phyloP scores from a whole-genome alignment of 176 grass and related monocot species.

The Eleusine coracana region DNA sequence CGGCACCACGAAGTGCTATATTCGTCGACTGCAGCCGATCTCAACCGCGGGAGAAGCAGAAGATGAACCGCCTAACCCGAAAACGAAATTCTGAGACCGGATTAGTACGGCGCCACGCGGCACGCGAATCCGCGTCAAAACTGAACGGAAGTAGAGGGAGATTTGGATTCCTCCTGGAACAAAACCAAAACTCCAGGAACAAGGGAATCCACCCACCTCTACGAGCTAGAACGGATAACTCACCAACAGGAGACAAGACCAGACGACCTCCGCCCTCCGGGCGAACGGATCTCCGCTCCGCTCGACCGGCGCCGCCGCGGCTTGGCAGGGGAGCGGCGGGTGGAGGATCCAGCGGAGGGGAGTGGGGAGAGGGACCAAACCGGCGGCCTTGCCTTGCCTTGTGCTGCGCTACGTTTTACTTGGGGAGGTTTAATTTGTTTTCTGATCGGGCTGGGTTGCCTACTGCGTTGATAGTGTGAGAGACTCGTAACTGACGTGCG shows the following conservation, averaged over 20 bases:
- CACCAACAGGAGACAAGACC: not conserved
- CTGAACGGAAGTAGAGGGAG: not conserved
- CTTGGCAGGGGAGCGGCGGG: not conserved
- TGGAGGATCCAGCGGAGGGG: conserved; percentile 32
- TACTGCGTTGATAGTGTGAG: conserved; percentile 10
- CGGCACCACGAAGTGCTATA: not conserved
- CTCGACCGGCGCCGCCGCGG: not conserved
- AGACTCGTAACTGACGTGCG: conserved; percentile 27
- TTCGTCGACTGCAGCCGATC: conserved; percentile 24
- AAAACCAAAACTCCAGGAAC: not conserved
- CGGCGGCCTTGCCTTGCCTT: conserved; percentile 16
- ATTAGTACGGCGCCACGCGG: not conserved
- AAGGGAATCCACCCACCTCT: conserved; percentile 26
- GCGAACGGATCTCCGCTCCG: conserved; percentile 8
- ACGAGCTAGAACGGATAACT: not conserved
- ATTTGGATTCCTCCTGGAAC: not conserved
- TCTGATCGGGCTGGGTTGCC: not conserved
- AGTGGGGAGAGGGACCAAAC: not conserved
- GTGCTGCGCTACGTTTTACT: not conserved
- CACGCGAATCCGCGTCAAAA: not conserved
- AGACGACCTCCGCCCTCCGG: not conserved
- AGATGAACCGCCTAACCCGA: conserved; percentile 23
- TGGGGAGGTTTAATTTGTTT: conserved; percentile 20
- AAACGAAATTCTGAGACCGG: not conserved
- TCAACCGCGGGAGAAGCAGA: conserved; percentile 5